Conservation (phyloP, 768 basidiomycete species). For the Suillus clintonianus region DNA sequence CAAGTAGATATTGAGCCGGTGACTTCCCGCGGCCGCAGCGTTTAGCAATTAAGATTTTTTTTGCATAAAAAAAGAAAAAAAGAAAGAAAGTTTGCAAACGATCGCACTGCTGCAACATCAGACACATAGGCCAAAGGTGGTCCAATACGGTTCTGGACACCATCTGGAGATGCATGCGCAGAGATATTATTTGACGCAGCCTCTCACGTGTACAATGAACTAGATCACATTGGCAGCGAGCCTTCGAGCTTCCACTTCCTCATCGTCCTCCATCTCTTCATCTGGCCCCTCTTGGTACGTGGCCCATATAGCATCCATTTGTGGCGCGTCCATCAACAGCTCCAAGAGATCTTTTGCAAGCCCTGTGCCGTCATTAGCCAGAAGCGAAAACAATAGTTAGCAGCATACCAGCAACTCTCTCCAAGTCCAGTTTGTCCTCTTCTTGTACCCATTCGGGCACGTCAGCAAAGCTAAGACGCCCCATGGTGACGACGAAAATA, state of each 20-base stretch:
- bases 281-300: conserved; percentile 55
- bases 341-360: conserved; percentile 63
- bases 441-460: conserved; percentile 59
- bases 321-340: conserved; percentile 70
- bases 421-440: conserved; percentile 42
- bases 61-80: no score
- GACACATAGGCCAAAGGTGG: neutral
- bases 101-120: no score
- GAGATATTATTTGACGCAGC: neutral
- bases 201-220: neutral
- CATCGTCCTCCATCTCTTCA: conserved; percentile 52
- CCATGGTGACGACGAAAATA: conserved; percentile 75
- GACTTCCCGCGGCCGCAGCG: no score
- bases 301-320: conserved; percentile 64
- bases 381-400: neutral
- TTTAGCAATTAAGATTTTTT: no score
- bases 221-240: conserved; percentile 9
- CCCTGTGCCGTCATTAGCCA: conserved; percentile 37
- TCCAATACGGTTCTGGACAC: no score
- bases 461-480: conserved; percentile 71
- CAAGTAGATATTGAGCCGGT: no score
- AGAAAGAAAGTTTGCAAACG: no score
- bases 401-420: conserved; percentile 48
- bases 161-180: neutral
- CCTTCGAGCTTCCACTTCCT: conserved; percentile 45